These are phyloP conservation scores for Eucalyptus guilfoylei DNA, from an alignment of 345 rosid species.

Conservation along the genomic window DNA sequence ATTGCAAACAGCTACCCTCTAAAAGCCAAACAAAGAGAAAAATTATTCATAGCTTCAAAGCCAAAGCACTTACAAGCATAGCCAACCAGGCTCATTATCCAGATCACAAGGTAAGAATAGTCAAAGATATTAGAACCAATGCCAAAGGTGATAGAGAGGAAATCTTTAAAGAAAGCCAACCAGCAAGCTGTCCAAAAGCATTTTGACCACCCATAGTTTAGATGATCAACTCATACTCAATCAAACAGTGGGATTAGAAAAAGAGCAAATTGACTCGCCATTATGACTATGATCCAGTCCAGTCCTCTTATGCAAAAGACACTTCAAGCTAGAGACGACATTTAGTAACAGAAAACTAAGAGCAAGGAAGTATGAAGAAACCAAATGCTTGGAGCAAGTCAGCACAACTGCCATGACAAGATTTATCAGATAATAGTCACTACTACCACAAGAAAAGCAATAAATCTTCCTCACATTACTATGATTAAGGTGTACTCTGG, in stretches of 20 bases:
- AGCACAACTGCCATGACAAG: neutral
- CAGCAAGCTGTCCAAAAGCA: neutral
- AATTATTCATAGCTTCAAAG: neutral
- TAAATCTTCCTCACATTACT: neutral
- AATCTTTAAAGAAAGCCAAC: neutral
- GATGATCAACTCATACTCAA: neutral
- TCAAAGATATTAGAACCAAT: neutral
- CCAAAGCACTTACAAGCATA: neutral
- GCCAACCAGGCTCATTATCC: neutral
- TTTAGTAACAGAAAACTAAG: neutral
- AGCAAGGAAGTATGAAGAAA: neutral
- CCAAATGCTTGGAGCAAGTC: neutral
- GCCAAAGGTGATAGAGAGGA: neutral
- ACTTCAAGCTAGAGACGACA: neutral
- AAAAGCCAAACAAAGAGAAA: conserved; percentile 14
- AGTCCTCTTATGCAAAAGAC: neutral
- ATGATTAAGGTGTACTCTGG: neutral
- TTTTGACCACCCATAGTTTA: neutral
- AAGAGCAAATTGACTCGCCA: neutral
- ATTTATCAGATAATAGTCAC: neutral
- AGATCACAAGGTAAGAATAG: neutral
- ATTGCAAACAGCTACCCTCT: conserved; percentile 96
- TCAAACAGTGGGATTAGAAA: neutral
- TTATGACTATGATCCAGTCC: neutral
- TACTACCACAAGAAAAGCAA: neutral